Percentiles rank a stretch among this genome's conserved stretches.
Conservation (phyloP, 164 flowering plant genomes). For the Vitis rotundifolia region DNA sequence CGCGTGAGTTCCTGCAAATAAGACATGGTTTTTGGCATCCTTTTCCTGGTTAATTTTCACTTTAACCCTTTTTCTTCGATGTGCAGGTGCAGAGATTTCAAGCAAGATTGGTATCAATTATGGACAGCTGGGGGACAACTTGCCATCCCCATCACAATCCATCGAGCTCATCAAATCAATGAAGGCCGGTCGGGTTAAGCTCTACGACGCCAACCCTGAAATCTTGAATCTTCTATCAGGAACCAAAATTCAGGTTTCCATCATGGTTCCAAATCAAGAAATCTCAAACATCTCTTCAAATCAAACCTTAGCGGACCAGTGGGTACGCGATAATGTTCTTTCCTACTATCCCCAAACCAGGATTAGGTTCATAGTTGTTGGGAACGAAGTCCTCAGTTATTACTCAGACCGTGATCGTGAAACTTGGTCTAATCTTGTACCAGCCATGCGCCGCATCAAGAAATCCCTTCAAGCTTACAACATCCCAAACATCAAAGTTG, state of each 20-base stretch:
- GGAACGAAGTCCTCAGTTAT: slow-evolving; percentile 38
- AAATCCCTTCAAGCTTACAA: slow-evolving; percentile 20
- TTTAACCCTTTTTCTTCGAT: neutral
- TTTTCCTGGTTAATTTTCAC: neutral
- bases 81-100: slow-evolving; percentile 15
- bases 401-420: slow-evolving; percentile 13
- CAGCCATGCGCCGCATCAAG: slow-evolving; percentile 47
- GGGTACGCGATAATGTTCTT: slow-evolving; percentile 36
- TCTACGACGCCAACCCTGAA: slow-evolving; percentile 39
- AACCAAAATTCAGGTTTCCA: slow-evolving; percentile 30
- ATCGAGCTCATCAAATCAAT: slow-evolving; percentile 24
- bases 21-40: neutral
- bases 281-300: slow-evolving; percentile 26
- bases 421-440: slow-evolving; percentile 48
- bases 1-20: slow-evolving; percentile 28
- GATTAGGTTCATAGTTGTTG: slow-evolving; percentile 36
- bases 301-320: slow-evolving; percentile 27
- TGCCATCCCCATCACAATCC: slow-evolving; percentile 34
- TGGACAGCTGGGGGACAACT: slow-evolving; percentile 35
- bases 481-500: slow-evolving; percentile 47
- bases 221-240: slow-evolving; percentile 25
- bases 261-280: slow-evolving; percentile 37
- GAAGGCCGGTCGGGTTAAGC: slow-evolving; percentile 30
- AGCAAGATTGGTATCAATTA: slow-evolving; percentile 36
- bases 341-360: slow-evolving; percentile 35